Conservation (phyloP, 768 basidiomycete genomes). For the Collybia sp. region DNA sequence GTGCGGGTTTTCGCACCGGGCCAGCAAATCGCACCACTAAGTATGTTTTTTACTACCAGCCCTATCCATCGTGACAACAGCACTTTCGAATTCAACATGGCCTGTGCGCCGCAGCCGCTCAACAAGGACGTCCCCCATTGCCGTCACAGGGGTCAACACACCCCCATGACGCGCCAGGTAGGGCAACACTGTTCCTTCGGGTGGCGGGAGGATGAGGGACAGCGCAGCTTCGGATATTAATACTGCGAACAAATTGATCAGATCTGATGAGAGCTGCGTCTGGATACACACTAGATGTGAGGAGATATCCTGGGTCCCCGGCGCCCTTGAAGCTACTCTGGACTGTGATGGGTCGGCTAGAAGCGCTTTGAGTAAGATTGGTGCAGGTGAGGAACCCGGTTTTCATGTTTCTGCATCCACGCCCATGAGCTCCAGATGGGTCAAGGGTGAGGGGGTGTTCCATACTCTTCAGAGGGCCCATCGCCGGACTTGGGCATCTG, state of each 20-base stretch:
- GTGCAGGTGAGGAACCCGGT: constrained; percentile 57
- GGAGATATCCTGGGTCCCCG: constrained; percentile 48
- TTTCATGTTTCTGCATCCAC: constrained; percentile 40
- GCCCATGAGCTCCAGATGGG: neutral
- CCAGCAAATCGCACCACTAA: too few species aligned
- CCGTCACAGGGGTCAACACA: constrained; percentile 78
- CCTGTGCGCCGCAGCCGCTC: constrained; percentile 59
- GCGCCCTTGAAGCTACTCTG: neutral
- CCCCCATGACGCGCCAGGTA: constrained; percentile 62
- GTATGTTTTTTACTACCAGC: too few species aligned
- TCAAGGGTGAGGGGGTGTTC: constrained; percentile 5
- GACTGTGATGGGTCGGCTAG: neutral
- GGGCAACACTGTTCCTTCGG: constrained; percentile 33
- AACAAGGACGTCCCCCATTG: constrained; percentile 73
- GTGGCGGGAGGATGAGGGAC: constrained; percentile 37
- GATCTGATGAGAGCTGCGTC: constrained; percentile 5
- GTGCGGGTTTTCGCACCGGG: too few species aligned
- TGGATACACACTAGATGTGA: constrained; percentile 45
- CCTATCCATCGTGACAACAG: constrained; percentile 25
- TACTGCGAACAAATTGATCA: constrained; percentile 31
- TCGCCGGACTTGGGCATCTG: constrained; percentile 49
- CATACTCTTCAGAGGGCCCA: constrained; percentile 65
- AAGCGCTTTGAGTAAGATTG: constrained; percentile 19
- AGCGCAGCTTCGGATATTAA: constrained; percentile 82
- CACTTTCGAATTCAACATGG: constrained; percentile 51